Evolutionary conservation across 2,329 filamentous ascomycete species (phyloP), one percentile per base, ranked within the genome.

Genomic region (Macroventuria anomochaeta): DNA sequence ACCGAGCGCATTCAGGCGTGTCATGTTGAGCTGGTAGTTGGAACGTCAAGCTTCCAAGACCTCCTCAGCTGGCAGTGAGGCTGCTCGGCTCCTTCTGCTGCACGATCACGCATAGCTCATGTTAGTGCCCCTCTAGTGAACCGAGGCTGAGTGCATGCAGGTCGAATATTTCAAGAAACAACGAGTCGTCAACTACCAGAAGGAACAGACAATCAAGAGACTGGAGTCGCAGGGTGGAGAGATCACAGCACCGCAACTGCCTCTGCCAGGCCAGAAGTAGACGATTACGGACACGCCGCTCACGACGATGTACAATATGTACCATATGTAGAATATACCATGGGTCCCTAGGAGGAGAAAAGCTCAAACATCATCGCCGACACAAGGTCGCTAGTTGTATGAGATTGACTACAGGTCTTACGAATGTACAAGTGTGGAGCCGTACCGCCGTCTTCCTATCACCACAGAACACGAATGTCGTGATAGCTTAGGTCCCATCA

Each of bases 151-250:
- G 40, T 43, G 23, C 13, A 15, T 46, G 39, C 65, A 95, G 91
- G 90, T 97, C 57, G 91, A 92, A 77, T 97, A 99, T 77, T 99
- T 99, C 79, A 97, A 97, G 81, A 93, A 97, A 77, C 89, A 92
- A 78, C 84, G 95, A 68, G 91, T 97, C 29, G 93, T 96, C 77
- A 95, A 99, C 65, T 84, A 90, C 70, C 90, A 96, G 67, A 91
- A 93, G 76, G 88, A 90, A 69, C 81, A 87, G 76, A 89, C 91
- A 20, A 73, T 75, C 58, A 74, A 73, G 53, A 67, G 59, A 57
- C 72, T 75, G 47, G 74, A 77, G 70, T 73, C 76, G 62, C 69
- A 82, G 69, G 77, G 77, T 11, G 72, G 69, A 46, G 70, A 74
- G 44, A 69, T 73, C 21, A 57, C 61, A 21, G 68, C 72, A 36